A percentile compares a stretch with the other conserved stretches of the same genome.
These are phyloP conservation scores for Lactarius psammicola DNA, from an alignment of 768 basidiomycete species.

Conservation along the genomic window DNA sequence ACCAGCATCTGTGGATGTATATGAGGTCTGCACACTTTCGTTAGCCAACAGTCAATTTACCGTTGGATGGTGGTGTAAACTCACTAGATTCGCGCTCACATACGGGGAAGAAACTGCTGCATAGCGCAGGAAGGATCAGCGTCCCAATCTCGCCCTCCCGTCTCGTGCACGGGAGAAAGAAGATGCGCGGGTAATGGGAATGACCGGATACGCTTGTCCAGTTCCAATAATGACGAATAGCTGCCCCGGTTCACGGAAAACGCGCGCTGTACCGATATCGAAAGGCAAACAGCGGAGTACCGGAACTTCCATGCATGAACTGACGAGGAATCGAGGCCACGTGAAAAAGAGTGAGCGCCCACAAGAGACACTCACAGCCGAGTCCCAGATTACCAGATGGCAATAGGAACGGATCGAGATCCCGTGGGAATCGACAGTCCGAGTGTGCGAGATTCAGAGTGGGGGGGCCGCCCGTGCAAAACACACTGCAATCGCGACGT, in stretches of 20 bases:
- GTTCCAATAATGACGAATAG: slow-evolving; percentile 47
- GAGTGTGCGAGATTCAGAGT: slow-evolving; percentile 46
- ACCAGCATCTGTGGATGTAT: slow-evolving; percentile 47
- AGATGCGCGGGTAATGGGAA: slow-evolving; percentile 49
- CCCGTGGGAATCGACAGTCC: slow-evolving; percentile 53
- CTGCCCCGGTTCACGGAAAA: slow-evolving; percentile 40
- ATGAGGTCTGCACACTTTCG: slow-evolving; percentile 27
- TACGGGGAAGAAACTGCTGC: slow-evolving; percentile 46
- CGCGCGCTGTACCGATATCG: slow-evolving; percentile 43
- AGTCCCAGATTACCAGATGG: slow-evolving; percentile 40
- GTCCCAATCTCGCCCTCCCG: slow-evolving; percentile 41
- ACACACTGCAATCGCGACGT: slow-evolving; percentile 39
- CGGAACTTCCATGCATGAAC: slow-evolving; percentile 44
- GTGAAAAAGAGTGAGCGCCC: background rate
- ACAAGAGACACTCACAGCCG: slow-evolving; percentile 41
- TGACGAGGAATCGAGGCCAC: slow-evolving; percentile 1
- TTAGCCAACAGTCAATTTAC: background rate
- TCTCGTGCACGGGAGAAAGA: slow-evolving; percentile 40
- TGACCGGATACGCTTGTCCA: slow-evolving; percentile 52
- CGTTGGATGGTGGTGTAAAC: slow-evolving; percentile 27
- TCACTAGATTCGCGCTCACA: slow-evolving; percentile 48
- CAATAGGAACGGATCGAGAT: slow-evolving; percentile 38
- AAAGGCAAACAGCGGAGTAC: slow-evolving; percentile 47
- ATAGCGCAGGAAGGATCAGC: slow-evolving; percentile 40
- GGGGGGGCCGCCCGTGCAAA: slow-evolving; percentile 51